These are phyloP conservation scores for Fusarium foetens DNA, from an alignment of 2,329 filamentous ascomycete genomes.

Conservation along the genomic window DNA sequence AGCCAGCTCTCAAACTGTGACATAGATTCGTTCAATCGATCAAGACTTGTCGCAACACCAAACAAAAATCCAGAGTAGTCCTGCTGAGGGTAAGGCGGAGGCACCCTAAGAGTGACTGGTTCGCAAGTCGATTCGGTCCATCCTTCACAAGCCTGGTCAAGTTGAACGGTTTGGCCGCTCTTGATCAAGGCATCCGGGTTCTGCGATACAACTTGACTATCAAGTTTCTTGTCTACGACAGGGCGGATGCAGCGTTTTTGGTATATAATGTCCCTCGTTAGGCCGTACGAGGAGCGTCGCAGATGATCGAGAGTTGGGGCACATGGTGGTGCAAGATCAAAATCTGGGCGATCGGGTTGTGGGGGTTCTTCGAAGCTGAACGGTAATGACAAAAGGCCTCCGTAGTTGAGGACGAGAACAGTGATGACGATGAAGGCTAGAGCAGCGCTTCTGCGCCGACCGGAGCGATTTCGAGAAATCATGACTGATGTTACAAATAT, in stretches of 20 bases:
- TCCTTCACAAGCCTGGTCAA: slow-evolving; percentile 43
- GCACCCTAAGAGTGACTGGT: slow-evolving; percentile 59
- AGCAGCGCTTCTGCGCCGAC: slow-evolving; percentile 27
- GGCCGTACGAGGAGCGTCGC: slow-evolving; percentile 43
- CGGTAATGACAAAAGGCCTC: slow-evolving; percentile 32
- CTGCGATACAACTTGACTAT: slow-evolving; percentile 53
- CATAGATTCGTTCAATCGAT: slow-evolving; percentile 61
- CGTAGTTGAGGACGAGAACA: slow-evolving; percentile 22
- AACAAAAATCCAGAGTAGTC: slow-evolving; percentile 65
- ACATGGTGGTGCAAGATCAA: slow-evolving; percentile 40
- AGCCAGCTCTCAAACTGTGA: slow-evolving; percentile 67
- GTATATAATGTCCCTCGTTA: slow-evolving; percentile 57
- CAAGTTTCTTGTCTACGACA: slow-evolving; percentile 45
- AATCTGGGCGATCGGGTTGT: slow-evolving; percentile 35
- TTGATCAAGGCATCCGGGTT: slow-evolving; percentile 52
- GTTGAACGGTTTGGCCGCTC: slow-evolving; percentile 45
- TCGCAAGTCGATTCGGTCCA: slow-evolving; percentile 48
- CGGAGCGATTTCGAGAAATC: slow-evolving; percentile 29
- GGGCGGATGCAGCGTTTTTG: slow-evolving; percentile 58
- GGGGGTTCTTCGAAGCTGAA: slow-evolving; percentile 30
- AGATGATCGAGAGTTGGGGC: slow-evolving; percentile 46
- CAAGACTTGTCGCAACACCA: slow-evolving; percentile 64
- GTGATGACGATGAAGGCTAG: slow-evolving; percentile 11
- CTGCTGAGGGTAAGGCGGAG: slow-evolving; percentile 53
- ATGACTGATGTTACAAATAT: slow-evolving; percentile 18